Conservation (phyloP, 495 filamentous ascomycete species). For the Venustampulla echinocandica region DNA sequence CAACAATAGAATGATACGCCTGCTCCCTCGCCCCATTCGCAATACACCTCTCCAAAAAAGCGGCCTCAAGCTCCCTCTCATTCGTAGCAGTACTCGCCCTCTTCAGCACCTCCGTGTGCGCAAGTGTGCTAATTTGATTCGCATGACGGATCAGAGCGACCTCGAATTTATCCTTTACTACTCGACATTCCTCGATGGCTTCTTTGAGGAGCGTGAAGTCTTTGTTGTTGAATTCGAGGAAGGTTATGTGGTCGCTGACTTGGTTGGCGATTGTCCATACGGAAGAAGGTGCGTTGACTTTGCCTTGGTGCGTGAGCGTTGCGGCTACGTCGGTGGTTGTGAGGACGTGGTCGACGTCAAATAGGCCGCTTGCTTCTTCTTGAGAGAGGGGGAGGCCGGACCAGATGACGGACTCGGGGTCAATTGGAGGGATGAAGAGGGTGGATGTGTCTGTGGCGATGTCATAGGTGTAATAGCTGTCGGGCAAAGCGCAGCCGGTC, state of each 20-base stretch:
- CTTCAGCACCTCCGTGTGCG: constrained; percentile 63
- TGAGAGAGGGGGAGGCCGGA: constrained; percentile 72
- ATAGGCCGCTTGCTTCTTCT: constrained; percentile 60
- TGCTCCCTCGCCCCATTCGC: constrained; percentile 64
- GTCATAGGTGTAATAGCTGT: constrained; percentile 77
- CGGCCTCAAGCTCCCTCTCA: constrained; percentile 73
- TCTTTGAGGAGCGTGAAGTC: constrained; percentile 56
- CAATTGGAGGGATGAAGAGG: constrained; percentile 85
- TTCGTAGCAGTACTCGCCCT: constrained; percentile 57
- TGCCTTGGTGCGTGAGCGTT: constrained; percentile 17
- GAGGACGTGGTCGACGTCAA: constrained; percentile 51
- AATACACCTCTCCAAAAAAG: constrained; percentile 70
- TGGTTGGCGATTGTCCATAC: constrained; percentile 67
- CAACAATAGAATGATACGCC: constrained; percentile 81
- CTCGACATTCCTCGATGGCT: constrained; percentile 69
- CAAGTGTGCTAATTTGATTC: constrained; percentile 69
- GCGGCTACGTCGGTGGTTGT: constrained; percentile 27
- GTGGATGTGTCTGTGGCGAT: constrained; percentile 62
- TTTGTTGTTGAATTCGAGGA: constrained; percentile 52
- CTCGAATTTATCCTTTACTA: constrained; percentile 79
- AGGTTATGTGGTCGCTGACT: constrained; percentile 54
- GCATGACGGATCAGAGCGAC: constrained; percentile 75
- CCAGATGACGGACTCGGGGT: constrained; percentile 92
- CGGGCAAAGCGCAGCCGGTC: constrained; percentile 74
- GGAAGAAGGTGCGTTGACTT: constrained; percentile 38